Conservation (phyloP, 257 asterid genomes). For the Nyctanthes arbortristis region DNA sequence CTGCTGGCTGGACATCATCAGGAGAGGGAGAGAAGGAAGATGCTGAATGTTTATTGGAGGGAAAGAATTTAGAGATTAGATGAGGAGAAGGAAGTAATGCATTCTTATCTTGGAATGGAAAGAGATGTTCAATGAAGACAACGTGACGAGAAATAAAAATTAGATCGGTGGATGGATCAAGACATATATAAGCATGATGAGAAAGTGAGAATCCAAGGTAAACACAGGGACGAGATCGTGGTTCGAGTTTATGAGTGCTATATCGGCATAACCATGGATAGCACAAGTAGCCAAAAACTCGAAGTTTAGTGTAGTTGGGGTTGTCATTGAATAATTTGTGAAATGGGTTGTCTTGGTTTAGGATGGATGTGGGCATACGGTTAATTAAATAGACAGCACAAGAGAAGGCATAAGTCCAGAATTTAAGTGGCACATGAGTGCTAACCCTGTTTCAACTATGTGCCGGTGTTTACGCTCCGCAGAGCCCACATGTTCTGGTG, state of each 20-base stretch:
- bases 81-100: not conserved
- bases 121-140: not conserved
- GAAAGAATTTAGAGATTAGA: not conserved
- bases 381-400: not conserved
- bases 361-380: not conserved
- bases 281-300: too few species aligned
- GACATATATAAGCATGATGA: not conserved
- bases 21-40: not conserved
- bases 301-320: too few species aligned
- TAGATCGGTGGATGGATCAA: not conserved
- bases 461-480: too few species aligned
- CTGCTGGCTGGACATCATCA: not conserved
- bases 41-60: not conserved
- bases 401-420: too few species aligned
- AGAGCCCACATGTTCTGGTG: not conserved
- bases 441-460: too few species aligned
- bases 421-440: too few species aligned
- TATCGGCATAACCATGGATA: too few species aligned
- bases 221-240: not conserved
- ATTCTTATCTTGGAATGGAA: not conserved
- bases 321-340: not conserved
- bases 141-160: not conserved
- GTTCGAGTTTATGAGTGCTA: too few species aligned
- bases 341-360: not conserved
- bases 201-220: not conserved